A percentile compares a stretch with the other conserved stretches of the same genome.
These are phyloP conservation scores for Leptographium wingfieldii DNA, from an alignment of 2,329 filamentous ascomycete genomes.

Conservation along the genomic window DNA sequence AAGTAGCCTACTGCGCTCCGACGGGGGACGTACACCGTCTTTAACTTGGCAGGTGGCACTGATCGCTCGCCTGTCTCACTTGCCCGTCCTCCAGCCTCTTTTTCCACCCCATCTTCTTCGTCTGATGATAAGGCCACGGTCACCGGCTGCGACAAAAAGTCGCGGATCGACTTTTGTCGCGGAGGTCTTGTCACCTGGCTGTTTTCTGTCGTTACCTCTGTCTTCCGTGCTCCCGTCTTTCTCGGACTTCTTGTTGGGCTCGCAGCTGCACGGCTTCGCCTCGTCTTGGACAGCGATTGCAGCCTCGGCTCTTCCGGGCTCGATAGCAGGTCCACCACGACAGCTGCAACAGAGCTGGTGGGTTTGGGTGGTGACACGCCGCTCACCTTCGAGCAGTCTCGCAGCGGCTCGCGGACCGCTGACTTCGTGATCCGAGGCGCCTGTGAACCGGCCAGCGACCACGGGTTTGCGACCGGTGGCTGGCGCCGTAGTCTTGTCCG, in stretches of 20 bases:
- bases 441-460: conserved; percentile 4
- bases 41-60: background rate
- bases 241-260: background rate
- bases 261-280: background rate
- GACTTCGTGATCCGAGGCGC: conserved; percentile 4
- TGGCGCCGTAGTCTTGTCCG: background rate
- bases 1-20: conserved; percentile 17
- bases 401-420: background rate
- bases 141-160: background rate
- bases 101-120: background rate
- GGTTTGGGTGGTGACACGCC: background rate
- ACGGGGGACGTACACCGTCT: conserved; percentile 13
- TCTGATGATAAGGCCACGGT: background rate
- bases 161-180: conserved; percentile 7
- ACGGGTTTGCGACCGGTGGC: conserved; percentile 3
- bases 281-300: background rate
- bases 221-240: background rate
- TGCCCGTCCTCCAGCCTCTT: background rate
- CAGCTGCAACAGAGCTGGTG: background rate
- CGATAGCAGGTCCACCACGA: conserved; percentile 3
- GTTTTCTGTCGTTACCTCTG: background rate
- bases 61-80: background rate
- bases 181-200: too few relatives aligned
- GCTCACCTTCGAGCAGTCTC: background rate
- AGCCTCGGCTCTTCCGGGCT: background rate